A percentile compares a stretch with the other conserved stretches of the same genome.
Evolutionary conservation across 1,139 yeast genomes (phyloP).

Genomic region (Geotrichum fermentans): DNA sequence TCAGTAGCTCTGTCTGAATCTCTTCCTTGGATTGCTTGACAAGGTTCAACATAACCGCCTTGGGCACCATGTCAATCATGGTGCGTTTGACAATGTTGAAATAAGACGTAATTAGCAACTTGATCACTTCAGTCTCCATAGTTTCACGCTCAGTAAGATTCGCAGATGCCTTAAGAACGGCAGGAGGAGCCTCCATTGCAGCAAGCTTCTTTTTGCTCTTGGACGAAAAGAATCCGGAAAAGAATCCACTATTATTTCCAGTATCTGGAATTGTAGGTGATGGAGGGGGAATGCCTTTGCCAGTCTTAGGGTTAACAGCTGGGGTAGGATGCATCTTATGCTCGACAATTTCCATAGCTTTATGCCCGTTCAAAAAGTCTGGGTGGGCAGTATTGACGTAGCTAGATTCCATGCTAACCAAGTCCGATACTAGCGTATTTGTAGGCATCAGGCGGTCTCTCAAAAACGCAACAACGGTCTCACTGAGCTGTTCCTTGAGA

Average conservation of each 20-base stretch:
- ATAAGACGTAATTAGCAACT: slow-evolving; percentile 82
- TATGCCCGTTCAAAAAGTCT: slow-evolving; percentile 86
- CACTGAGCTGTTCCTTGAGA: slow-evolving; percentile 79
- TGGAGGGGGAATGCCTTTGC: slow-evolving; percentile 46
- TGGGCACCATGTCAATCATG: slow-evolving; percentile 88
- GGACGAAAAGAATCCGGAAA: slow-evolving; percentile 90
- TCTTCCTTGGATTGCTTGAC: slow-evolving; percentile 71
- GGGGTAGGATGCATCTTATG: slow-evolving; percentile 80
- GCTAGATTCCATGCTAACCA: slow-evolving; percentile 80
- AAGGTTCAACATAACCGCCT: slow-evolving; percentile 88
- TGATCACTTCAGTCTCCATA: slow-evolving; percentile 94
- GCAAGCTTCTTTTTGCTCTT: slow-evolving; percentile 91
- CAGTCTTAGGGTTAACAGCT: slow-evolving; percentile 88
- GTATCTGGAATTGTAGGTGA: slow-evolving; percentile 20
- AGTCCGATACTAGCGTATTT: slow-evolving; percentile 73
- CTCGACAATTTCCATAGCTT: slow-evolving; percentile 90
- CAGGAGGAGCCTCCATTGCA: slow-evolving; percentile 95
- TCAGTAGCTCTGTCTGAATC: slow-evolving; percentile 85
- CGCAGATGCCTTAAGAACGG: slow-evolving; percentile 89
- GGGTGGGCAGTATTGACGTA: slow-evolving; percentile 98
- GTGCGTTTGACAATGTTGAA: slow-evolving; percentile 90
- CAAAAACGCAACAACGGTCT: slow-evolving; percentile 72
- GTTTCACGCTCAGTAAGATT: slow-evolving; percentile 93
- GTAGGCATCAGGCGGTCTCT: slow-evolving; percentile 82
- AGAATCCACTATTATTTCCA: slow-evolving; percentile 59